Evolutionary conservation across 768 basidiomycete genomes (phyloP), one percentile per base, ranked within the genome.

Genomic region (Naganishia vishniacii): DNA sequence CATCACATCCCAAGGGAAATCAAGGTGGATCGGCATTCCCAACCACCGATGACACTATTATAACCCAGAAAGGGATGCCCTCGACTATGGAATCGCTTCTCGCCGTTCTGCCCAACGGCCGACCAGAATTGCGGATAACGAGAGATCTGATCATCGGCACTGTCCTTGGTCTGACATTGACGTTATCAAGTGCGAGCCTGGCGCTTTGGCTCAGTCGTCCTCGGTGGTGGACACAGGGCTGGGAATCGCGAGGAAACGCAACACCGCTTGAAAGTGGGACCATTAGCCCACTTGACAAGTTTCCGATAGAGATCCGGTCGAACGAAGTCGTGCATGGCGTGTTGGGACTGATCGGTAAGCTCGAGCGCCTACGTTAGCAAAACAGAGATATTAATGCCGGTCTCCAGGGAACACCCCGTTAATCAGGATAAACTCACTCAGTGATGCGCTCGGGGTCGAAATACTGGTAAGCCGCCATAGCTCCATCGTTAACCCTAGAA

Each of bases 361-460:
- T 23, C 40, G 37, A 20, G 13, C 37, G 9, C 15, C 8, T 41
- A 40, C 40, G 34, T 16, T 5, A 44, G 11, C 9, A 11, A 48
- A 8, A 20, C 8, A 25, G n/a, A 28, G 13, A 16, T 4, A 37
- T 20, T 23, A 23, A 20, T 25, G 53, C 11, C 37, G 20, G 31
- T 61, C 42, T 4, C 16, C 42, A 95, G 94, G 94, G 45, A 95
- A 97, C 72, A 98, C 95, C 0, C 94, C 95, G 1, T 80, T 99
- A 62, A 80, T 98, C 47, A 82, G 93, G 67, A 93, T 98, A 56
- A 88, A 88, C 69, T 93, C 91, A 1, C 76, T 98, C 69, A 97
- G 91, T 74, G 83, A 95, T 77, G 87, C 86, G 0, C 81, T 95
- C 1, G 91, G 91, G 20, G 88, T 95, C 6, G 92, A 98, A 72